Base-by-base conservation (phyloP, 345 rosid genomes). In the Eutrema yunnanense region DNA sequence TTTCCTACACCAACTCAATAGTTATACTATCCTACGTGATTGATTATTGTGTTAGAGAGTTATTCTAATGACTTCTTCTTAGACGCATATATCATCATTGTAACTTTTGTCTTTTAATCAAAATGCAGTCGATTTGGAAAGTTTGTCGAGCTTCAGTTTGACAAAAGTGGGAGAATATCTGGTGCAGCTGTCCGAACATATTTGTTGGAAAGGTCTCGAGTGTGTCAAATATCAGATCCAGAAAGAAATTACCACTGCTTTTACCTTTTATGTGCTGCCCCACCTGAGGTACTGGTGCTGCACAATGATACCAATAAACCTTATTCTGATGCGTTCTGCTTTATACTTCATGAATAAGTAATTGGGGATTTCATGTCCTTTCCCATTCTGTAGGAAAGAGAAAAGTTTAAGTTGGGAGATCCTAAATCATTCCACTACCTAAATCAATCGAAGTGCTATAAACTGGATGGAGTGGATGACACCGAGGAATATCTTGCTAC, bases 171-270 rank as follows among this genome's bases (percentile, higher is more conserved):
- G 84, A 85, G 99, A 82, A 95, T 95, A 76, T 95, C 99, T 40
- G 99, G 99, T 51, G 99, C 99, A 19, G 99, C 99, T 67, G 84
- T 95, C 73, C 82, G 99, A 54, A 95, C 99, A 62, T 95, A 95
- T 82, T 76, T 95, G 84, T 88, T 95, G 50, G 99, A 95, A 81
- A 84, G 99, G 60, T 95, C 99, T 78, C 99, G 99, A 71, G 99
- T 95, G 78, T 95, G 99, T 86, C 99, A 95, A 86, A 83, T 92
- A 83, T 90, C 96, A 66, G 83, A 86, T 76, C 99, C 99, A 74
- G 99, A 95, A 84, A 88, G 99, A 87, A 95, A 92, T 76, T 95
- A 95, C 71, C 99, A 95, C 65, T 90, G 97, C 76, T 95, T 95
- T 82, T 95, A 95, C 82, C 88, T 92, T 69, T 92, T 95, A 44